These are phyloP conservation scores for Sclerotinia subarctica DNA, from an alignment of 2,329 filamentous ascomycete species.

Conservation along the genomic window DNA sequence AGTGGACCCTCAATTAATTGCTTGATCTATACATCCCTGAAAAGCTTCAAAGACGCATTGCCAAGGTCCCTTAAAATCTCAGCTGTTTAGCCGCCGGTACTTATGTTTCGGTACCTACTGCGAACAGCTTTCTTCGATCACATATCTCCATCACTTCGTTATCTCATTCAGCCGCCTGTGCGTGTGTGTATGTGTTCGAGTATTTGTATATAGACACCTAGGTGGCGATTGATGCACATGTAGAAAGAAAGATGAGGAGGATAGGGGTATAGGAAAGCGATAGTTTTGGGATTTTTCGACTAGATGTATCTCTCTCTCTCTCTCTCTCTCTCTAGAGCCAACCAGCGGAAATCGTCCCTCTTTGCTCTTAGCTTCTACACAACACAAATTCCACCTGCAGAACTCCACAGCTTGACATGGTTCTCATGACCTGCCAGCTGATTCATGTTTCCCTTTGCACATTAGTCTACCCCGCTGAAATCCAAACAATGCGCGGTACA, in stretches of 20 bases:
- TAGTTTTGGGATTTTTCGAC: too few species aligned
- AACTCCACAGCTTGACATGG: constrained; percentile 7
- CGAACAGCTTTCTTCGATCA: not conserved
- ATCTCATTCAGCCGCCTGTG: not conserved
- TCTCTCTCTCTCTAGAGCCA: too few species aligned
- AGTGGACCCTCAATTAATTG: not conserved
- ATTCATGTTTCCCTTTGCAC: not conserved
- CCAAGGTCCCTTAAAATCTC: not conserved
- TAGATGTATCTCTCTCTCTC: too few species aligned
- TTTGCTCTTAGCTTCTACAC: not conserved
- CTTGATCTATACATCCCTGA: not conserved
- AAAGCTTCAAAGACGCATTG: not conserved
- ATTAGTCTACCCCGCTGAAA: not conserved
- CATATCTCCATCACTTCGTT: not conserved
- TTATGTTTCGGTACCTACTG: not conserved
- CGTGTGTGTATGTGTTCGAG: too few species aligned
- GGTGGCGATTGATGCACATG: too few species aligned
- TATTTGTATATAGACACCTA: too few species aligned
- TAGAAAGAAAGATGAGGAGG: too few species aligned
- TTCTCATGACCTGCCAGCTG: not conserved
- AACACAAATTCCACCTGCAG: not conserved
- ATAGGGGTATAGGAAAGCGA: too few species aligned
- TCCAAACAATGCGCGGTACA: not conserved
- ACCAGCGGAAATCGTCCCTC: not conserved
- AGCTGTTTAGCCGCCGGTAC: not conserved